Base-by-base conservation (phyloP, 75 land plant genomes). In the Sequoia sempervirens region DNA sequence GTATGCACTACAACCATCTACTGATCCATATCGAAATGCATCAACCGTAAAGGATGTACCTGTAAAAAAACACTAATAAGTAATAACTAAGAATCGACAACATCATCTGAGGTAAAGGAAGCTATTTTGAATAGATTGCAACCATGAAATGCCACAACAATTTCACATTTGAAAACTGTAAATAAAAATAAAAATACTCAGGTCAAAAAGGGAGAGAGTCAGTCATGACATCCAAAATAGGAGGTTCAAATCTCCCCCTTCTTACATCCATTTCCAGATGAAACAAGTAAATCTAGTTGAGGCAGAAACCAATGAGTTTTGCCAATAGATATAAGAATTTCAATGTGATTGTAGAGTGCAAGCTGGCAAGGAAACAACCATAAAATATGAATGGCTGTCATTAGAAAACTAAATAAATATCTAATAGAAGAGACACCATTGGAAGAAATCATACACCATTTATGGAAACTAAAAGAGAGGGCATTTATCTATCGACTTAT, bases 31-130 rank as follows among this genome's bases (percentile, higher is more conserved):
- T 23, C 88, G 88, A 64, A 94, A 92, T 13, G 94, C 96, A 89
- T 94, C 96, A 50, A 92, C 93, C 37, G 91, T 88, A 74, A 94
- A 92, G 23, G 91, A 64, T 34, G 96, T 94, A 32, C 93, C 94
- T 90, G 85, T 36, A 83, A 58, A 32, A 23, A 34, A 70, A 72
- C 9, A 58, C 20, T 12, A 78, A 45, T n/a, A n/a, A n/a, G n/a
- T n/a, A n/a, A n/a, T 43, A 45, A 45, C n/a, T 45, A 12, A 45
- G 79, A 41, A 76, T 76, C 20, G 8, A 76, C 9, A 43, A 40
- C 28, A 74, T 38, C 6, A 14, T 15, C 37, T 37, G 2, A 74
- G 76, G 23, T 74, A 15, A 74, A 37, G 20, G 6, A 72, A 5
- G 37, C 41, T 36, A 74, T 38, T 74, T 74, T 36, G 23, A 36